These are phyloP conservation scores for Gossypium thurberi DNA, from an alignment of 345 rosid species.

Conservation along the genomic window DNA sequence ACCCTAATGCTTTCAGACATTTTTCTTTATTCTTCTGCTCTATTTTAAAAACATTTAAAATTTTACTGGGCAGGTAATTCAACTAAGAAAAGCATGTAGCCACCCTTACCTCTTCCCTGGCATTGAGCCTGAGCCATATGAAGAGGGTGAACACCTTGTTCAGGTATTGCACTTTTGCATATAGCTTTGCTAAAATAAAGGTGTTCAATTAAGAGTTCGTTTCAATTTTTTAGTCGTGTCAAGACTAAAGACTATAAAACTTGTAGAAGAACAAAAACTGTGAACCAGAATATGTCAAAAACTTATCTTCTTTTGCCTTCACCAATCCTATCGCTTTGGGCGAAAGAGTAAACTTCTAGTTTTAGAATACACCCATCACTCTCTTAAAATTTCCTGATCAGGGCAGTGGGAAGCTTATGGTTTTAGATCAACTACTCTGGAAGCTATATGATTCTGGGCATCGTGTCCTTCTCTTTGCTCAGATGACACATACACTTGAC, in stretches of 20 bases:
- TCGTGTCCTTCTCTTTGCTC: constrained; percentile 86
- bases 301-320: constrained; percentile 2
- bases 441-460: constrained; percentile 60
- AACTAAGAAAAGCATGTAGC: constrained; percentile 85
- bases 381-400: constrained; percentile 20
- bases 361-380: neutral
- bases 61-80: constrained; percentile 52
- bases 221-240: neutral
- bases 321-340: neutral
- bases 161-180: constrained; percentile 44
- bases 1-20: neutral
- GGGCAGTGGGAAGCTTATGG: constrained; percentile 83
- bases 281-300: neutral
- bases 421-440: constrained; percentile 63
- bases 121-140: constrained; percentile 86
- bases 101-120: constrained; percentile 94
- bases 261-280: neutral
- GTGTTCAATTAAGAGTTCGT: neutral
- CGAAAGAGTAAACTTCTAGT: neutral
- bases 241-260: neutral
- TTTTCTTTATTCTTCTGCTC: constrained; percentile 7
- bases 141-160: constrained; percentile 90
- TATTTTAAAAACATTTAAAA: neutral
- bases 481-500: constrained; percentile 88
- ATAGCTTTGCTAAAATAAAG: neutral